Evolutionary conservation across 2,329 filamentous ascomycete species (phyloP), one percentile per base, ranked within the genome.

Genomic region (Cladophialophora immunda): DNA sequence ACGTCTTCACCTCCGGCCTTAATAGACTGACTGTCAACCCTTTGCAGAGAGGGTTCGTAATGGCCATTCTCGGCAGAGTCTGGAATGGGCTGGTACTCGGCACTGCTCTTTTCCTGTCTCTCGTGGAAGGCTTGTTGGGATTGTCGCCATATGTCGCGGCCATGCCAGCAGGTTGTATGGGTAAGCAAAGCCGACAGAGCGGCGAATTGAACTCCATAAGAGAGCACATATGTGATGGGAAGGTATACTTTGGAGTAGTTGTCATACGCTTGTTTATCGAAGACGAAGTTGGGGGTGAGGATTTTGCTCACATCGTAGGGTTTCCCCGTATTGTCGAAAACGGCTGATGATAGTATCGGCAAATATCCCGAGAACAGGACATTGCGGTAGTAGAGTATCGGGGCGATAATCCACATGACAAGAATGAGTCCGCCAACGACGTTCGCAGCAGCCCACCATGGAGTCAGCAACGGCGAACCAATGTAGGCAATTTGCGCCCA

Each of bases 401-500:
- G 92, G 0, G 92, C 92, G 34, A 92, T 79, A 62, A 94, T 86
- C 92, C 92, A 95, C 90, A 95, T 94, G 60, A 95, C 90, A 56
- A 93, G 80, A 2, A 93, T 87, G 58, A 95, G 82, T 4, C 92
- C 92, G 65, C 90, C 91, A 30, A 95, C 87, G 41, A 95, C 92
- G 74, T 95, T 95, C 79, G 94, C 87, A 8, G 92, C 90, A 47
- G 92, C 90, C 92, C 92, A 93, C 78, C 94, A 95, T 0, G 92
- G 92, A 0, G 92, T 93, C 17, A 95, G 84, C 6, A 96, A 82
- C 0, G 91, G 93, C 3, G 92, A 95, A 17, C 93, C 93, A 72
- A 96, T 95, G 75, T 94, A 88, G 0, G 93, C 92, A 69, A 97
- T 90, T 75, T 97, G 93, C 0, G 92, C 91, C 93, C 93, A 97